Evolutionary conservation across 805 yeast species (phyloP).

Genomic region (Blastobotrys americana): DNA sequence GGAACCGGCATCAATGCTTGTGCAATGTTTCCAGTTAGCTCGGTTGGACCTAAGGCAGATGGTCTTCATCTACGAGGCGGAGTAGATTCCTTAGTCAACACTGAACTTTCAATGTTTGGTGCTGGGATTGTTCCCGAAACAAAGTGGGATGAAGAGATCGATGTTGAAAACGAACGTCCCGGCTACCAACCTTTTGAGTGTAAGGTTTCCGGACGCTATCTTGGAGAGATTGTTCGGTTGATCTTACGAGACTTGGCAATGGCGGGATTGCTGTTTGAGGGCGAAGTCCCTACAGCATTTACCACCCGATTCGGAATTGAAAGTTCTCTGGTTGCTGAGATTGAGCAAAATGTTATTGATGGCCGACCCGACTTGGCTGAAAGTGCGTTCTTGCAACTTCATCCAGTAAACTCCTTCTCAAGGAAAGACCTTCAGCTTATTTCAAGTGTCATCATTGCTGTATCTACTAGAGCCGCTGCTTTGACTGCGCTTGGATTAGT

Average conservation of each 20-base stretch:
- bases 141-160: slow-evolving; percentile 64
- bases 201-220: slow-evolving; percentile 79
- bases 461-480: slow-evolving; percentile 31
- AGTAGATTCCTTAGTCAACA: slow-evolving; percentile 49
- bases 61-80: slow-evolving; percentile 10
- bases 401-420: slow-evolving; percentile 7
- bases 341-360: slow-evolving; percentile 20
- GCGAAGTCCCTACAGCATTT: slow-evolving; percentile 21
- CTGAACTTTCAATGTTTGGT: slow-evolving; percentile 92
- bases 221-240: slow-evolving; percentile 77
- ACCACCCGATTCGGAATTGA: slow-evolving; percentile 22
- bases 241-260: slow-evolving; percentile 61
- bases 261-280: slow-evolving; percentile 30
- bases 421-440: slow-evolving; percentile 21
- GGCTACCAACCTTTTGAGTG: slow-evolving; percentile 87
- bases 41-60: slow-evolving; percentile 54
- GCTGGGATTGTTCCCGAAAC: slow-evolving; percentile 72
- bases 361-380: slow-evolving; percentile 19
- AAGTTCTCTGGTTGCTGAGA: slow-evolving; percentile 21
- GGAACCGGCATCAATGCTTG: slow-evolving; percentile 88
- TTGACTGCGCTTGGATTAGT: slow-evolving; percentile 26
- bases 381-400: slow-evolving; percentile 6
- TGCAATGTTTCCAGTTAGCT: slow-evolving; percentile 59
- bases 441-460: slow-evolving; percentile 21
- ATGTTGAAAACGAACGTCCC: slow-evolving; percentile 51